These are phyloP conservation scores for Termitomyces sp. DNA, from an alignment of 768 basidiomycete genomes.

Conservation along the genomic window DNA sequence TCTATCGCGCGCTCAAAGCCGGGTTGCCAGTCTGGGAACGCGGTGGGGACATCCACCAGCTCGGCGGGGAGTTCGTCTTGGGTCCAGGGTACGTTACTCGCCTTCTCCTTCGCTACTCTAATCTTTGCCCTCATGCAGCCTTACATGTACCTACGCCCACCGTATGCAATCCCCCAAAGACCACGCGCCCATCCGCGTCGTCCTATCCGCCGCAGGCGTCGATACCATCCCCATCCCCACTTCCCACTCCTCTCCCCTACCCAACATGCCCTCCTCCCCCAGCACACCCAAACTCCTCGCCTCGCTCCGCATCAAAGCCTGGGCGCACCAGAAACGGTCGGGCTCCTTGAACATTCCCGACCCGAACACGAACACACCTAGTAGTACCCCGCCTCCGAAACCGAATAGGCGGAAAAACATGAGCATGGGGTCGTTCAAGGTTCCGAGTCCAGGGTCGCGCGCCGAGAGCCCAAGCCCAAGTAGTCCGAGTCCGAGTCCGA, in stretches of 20 bases:
- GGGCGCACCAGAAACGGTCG: neutral
- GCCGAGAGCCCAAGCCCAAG: too few species aligned
- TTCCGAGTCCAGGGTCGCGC: neutral
- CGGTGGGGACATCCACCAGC: conserved; percentile 69
- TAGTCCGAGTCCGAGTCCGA: too few species aligned
- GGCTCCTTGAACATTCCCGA: neutral
- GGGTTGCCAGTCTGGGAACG: conserved; percentile 82
- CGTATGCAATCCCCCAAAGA: conserved; percentile 76
- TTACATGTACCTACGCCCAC: conserved; percentile 71
- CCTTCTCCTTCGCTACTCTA: neutral
- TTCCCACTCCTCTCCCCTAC: neutral
- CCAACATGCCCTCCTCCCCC: neutral
- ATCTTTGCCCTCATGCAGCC: conserved; percentile 27
- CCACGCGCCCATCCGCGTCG: conserved; percentile 68
- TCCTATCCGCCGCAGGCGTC: conserved; percentile 55
- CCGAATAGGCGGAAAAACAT: neutral
- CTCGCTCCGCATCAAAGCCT: neutral
- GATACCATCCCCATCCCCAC: conserved; percentile 11
- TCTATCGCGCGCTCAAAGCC: conserved; percentile 61
- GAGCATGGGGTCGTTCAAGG: neutral
- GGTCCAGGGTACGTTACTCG: conserved; percentile 35
- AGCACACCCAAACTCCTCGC: neutral
- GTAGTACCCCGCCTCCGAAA: neutral
- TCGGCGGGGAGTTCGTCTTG: conserved; percentile 83
- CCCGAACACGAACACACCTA: neutral